A percentile compares a stretch with the other conserved stretches of the same genome.
These are phyloP conservation scores for Caryopteris hybrid DNA, from an alignment of 305 asterid genomes.

Conservation along the genomic window DNA sequence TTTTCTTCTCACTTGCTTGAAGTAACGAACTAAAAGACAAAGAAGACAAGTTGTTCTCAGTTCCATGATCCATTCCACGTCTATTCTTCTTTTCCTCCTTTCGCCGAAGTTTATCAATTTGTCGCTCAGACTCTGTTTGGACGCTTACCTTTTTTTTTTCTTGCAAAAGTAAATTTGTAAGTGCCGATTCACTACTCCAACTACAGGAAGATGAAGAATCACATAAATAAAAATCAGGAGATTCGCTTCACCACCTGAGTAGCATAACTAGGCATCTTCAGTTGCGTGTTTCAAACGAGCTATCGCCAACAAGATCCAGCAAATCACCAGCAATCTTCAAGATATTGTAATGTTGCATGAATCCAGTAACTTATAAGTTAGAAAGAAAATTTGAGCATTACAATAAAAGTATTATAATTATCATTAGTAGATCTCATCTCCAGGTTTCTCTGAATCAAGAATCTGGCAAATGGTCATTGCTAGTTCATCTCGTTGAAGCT, in stretches of 20 bases:
- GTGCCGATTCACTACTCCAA: slow-evolving; percentile 14
- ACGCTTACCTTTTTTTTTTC: slow-evolving; percentile 73
- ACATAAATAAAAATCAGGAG: neutral
- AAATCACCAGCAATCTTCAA: slow-evolving; percentile 87
- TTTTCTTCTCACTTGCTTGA: no score
- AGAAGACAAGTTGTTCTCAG: no score
- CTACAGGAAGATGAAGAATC: slow-evolving; percentile 9
- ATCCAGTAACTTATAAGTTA: slow-evolving; percentile 14
- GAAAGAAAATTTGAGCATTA: slow-evolving; percentile 14
- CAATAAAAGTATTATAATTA: slow-evolving; percentile 14
- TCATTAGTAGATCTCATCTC: slow-evolving; percentile 70
- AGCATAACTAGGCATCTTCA: slow-evolving; percentile 88
- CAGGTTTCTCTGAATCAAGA: slow-evolving; percentile 93
- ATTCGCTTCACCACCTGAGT: slow-evolving; percentile 63
- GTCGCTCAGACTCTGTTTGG: no score
- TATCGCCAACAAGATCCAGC: slow-evolving; percentile 94
- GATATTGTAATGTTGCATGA: slow-evolving; percentile 19
- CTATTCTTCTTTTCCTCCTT: no score
- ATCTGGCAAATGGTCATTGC: slow-evolving; percentile 95
- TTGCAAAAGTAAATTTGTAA: slow-evolving; percentile 14
- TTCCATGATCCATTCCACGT: no score
- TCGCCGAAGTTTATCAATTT: no score
- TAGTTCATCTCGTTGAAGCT: slow-evolving; percentile 85
- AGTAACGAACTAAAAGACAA: no score
- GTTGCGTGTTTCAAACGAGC: slow-evolving; percentile 74